Percentiles rank a stretch among this genome's conserved stretches.
phyloP scores from a whole-genome alignment of 805 yeast species.

The Tetrapisispora phaffii region DNA sequence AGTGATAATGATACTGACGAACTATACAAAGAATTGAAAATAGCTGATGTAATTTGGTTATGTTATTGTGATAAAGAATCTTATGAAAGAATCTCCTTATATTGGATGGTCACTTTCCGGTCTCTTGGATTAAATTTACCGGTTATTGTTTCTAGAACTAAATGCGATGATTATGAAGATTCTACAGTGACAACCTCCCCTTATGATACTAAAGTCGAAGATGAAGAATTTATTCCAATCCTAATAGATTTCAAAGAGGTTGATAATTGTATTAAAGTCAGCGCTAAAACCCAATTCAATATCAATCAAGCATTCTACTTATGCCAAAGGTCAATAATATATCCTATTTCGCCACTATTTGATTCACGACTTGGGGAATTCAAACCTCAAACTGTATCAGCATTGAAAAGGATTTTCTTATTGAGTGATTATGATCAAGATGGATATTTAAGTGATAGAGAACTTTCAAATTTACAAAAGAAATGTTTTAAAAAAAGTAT shows the following conservation, averaged over 20 bases:
- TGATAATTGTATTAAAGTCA: conserved; percentile 81
- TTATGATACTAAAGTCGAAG: conserved; percentile 39
- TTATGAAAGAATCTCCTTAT: conserved; percentile 79
- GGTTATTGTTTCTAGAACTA: conserved; percentile 82
- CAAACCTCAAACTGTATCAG: conserved; percentile 67
- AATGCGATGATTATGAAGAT: conserved; percentile 39
- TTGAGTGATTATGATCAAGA: conserved; percentile 87
- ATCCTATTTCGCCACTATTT: conserved; percentile 85
- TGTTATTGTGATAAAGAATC: conserved; percentile 91
- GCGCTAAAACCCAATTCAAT: conserved; percentile 75
- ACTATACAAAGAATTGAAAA: conserved; percentile 64
- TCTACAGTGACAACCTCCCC: conserved; percentile 9
- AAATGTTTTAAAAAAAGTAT: conserved; percentile 61
- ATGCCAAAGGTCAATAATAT: conserved; percentile 87
- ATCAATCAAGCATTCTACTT: conserved; percentile 79
- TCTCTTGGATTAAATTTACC: conserved; percentile 92
- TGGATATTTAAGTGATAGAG: conserved; percentile 63
- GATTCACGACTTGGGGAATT: conserved; percentile 82
- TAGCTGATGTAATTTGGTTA: conserved; percentile 89
- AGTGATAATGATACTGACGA: conserved; percentile 50
- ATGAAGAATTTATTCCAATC: conserved; percentile 78
- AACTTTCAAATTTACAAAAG: conserved; percentile 57
- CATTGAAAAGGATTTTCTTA: conserved; percentile 72
- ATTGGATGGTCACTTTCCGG: conserved; percentile 91
- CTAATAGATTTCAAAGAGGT: conserved; percentile 88